Conservation (phyloP, 1,284 basidiomycete species). For the Cutaneotrichosporon sp. region DNA sequence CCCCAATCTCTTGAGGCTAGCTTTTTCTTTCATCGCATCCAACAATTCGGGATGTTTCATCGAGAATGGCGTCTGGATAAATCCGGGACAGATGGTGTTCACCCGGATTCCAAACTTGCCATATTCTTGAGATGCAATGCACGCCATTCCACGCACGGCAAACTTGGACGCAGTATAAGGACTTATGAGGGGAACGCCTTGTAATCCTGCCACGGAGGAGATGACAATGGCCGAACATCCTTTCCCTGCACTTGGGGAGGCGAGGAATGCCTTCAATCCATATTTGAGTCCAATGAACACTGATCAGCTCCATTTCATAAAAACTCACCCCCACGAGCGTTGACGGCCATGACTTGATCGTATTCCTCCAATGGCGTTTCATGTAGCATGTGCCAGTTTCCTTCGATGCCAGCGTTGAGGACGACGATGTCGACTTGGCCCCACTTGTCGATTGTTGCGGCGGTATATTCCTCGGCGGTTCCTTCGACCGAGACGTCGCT, state of each 20-base stretch:
- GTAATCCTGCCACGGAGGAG: conserved; percentile 32
- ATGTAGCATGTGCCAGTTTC: conserved; percentile 2
- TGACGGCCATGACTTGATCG: conserved; percentile 22
- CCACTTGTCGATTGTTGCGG: conserved; percentile 16
- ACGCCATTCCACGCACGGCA: conserved; percentile 35
- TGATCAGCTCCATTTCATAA: conserved; percentile 1
- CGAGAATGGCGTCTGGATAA: no score
- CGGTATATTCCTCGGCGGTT: conserved; percentile 14
- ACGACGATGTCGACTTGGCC: conserved; percentile 26
- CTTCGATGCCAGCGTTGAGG: conserved; percentile 23
- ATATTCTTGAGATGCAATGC: conserved; percentile 32
- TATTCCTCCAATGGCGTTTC: conserved; percentile 20
- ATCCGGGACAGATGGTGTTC: conserved; percentile 32
- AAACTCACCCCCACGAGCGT: conserved; percentile 26
- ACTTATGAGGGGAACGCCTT: conserved; percentile 25
- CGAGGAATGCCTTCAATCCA: conserved; percentile 30
- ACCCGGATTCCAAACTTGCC: conserved; percentile 34
- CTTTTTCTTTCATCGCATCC: neutral
- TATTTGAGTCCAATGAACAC: conserved; percentile 34
- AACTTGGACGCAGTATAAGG: conserved; percentile 37
- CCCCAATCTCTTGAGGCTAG: neutral
- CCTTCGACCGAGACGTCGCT: conserved; percentile 22
- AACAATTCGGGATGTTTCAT: conserved; percentile 14
- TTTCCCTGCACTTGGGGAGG: conserved; percentile 23
- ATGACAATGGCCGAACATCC: conserved; percentile 33